Evolutionary conservation across 2,329 filamentous ascomycete species (phyloP).

Genomic region (Cladophialophora carrionii): DNA sequence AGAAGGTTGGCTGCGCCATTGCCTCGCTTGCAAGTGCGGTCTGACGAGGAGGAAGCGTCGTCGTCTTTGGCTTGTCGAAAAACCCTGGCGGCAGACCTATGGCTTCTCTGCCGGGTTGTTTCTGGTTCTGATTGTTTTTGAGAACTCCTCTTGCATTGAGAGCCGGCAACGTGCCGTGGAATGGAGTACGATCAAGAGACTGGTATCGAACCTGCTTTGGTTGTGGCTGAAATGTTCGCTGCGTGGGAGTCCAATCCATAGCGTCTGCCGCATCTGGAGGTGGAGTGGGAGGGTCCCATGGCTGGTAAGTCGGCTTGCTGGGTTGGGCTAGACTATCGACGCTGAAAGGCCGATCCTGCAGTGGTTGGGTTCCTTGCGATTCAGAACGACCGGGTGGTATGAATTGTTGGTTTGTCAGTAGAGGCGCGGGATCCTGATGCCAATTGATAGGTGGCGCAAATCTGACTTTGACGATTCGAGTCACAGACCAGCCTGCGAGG

Average conservation of each 20-base stretch:
- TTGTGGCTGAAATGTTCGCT: conserved; percentile 35
- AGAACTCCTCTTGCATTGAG: conserved; percentile 48
- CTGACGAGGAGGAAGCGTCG: conserved; percentile 44
- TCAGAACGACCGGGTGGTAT: conserved; percentile 20
- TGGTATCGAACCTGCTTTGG: conserved; percentile 40
- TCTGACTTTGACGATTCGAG: conserved; percentile 46
- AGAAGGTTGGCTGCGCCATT: conserved; percentile 53
- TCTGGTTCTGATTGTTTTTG: conserved; percentile 44
- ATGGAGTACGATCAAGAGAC: conserved; percentile 47
- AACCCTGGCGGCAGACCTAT: conserved; percentile 42
- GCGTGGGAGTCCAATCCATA: conserved; percentile 58
- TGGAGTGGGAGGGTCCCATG: conserved; percentile 46
- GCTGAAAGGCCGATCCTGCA: conserved; percentile 40
- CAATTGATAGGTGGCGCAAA: conserved; percentile 47
- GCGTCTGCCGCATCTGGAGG: conserved; percentile 43
- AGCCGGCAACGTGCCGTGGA: conserved; percentile 49
- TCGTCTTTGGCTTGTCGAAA: conserved; percentile 45
- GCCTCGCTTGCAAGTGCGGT: conserved; percentile 38
- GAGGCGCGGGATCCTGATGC: conserved; percentile 30
- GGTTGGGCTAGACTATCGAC: conserved; percentile 37
- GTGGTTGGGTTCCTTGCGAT: conserved; percentile 5
- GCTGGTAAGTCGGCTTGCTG: conserved; percentile 40
- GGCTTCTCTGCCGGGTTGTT: conserved; percentile 33
- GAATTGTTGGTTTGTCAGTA: conserved; percentile 34
- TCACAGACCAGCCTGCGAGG: conserved; percentile 44